These are phyloP conservation scores for Trebouxia sp. DNA, from an alignment of 139 green algal species.

Conservation along the genomic window DNA sequence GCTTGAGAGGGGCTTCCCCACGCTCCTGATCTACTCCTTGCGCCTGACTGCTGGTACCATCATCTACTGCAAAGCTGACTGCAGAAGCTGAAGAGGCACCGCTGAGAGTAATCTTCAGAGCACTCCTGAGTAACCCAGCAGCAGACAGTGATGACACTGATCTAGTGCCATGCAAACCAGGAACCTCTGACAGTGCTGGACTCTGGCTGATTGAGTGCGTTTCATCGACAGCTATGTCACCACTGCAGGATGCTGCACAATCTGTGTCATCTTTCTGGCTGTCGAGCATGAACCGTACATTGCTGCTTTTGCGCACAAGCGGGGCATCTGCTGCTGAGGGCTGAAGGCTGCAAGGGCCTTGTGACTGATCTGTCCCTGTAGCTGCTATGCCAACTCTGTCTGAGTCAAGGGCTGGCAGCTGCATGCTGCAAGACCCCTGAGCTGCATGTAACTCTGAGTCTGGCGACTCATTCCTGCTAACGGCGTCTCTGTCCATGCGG, in stretches of 20 bases:
- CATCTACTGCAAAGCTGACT: background rate
- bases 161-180: background rate
- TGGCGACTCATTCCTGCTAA: background rate
- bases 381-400: background rate
- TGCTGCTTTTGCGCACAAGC: background rate
- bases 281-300: background rate
- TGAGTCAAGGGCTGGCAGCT: slow-evolving; percentile 1
- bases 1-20: background rate
- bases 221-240: too few species aligned
- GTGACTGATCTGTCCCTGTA: background rate
- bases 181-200: too few species aligned
- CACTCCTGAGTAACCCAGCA: background rate
- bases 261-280: too few species aligned
- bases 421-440: background rate
- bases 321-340: background rate
- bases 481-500: too few species aligned
- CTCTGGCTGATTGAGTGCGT: too few species aligned
- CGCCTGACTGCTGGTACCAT: background rate
- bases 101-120: background rate
- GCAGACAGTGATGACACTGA: background rate
- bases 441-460: background rate
- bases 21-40: background rate
- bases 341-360: background rate
- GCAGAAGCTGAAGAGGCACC: background rate
- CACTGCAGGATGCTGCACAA: too few species aligned